These are phyloP conservation scores for Ceratocystiopsis minuta DNA, from an alignment of 2,329 filamentous ascomycete genomes.

Conservation along the genomic window DNA sequence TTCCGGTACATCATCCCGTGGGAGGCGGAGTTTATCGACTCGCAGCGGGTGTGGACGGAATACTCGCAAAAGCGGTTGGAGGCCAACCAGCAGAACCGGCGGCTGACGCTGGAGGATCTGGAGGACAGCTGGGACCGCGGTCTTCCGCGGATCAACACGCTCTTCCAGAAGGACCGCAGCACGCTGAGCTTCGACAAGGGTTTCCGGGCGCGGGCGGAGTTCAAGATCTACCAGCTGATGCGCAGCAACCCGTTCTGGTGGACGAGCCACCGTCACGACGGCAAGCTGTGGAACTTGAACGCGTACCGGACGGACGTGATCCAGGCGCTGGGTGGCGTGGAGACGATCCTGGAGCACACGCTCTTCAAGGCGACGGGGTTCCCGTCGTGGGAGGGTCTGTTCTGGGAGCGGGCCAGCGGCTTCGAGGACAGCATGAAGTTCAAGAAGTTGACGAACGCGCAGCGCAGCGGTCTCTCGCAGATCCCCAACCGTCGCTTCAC, in stretches of 20 bases:
- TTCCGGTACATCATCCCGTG: conserved; percentile 98
- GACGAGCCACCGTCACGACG: conserved; percentile 93
- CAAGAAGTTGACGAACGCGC: conserved; percentile 96
- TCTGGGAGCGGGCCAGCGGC: conserved; percentile 52
- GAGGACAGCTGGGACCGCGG: conserved; percentile 98
- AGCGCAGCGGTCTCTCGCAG: conserved; percentile 90
- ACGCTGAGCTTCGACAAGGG: conserved; percentile 97
- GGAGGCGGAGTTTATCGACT: conserved; percentile 98
- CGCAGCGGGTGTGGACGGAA: conserved; percentile 96
- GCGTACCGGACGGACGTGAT: conserved; percentile 84
- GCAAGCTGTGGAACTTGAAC: conserved; percentile 94
- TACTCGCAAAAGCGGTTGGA: conserved; percentile 96
- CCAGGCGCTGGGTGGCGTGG: conserved; percentile 86
- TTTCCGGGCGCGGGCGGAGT: conserved; percentile 86
- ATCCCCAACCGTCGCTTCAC: conserved; percentile 98
- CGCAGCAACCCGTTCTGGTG: conserved; percentile 99
- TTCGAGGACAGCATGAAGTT: conserved; percentile 72
- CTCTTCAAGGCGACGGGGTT: conserved; percentile 95
- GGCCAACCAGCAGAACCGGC: conserved; percentile 90
- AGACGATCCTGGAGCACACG: conserved; percentile 93
- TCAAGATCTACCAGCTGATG: conserved; percentile 98
- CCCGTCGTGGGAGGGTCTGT: conserved; percentile 89
- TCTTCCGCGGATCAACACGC: conserved; percentile 90
- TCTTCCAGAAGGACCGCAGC: conserved; percentile 96
- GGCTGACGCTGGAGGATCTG: conserved; percentile 84